Conservation (phyloP, 129 eudicot species). For the Flaveria ramosissima region DNA sequence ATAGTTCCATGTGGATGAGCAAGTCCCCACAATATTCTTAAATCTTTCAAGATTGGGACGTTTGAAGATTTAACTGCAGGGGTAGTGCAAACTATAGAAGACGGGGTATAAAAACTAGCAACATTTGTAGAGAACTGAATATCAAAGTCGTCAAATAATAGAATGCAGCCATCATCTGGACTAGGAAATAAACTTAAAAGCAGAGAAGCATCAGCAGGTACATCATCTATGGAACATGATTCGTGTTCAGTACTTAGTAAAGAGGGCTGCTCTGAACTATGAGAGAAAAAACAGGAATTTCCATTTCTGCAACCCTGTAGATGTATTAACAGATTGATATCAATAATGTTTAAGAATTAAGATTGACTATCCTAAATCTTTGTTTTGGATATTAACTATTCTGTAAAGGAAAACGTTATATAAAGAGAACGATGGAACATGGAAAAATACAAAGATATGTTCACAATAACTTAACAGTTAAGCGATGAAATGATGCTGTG, state of each 20-base stretch:
- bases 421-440: neutral
- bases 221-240: conserved; percentile 57
- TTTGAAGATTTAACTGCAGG: conserved; percentile 31
- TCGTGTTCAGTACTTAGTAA: conserved; percentile 31
- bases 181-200: conserved; percentile 62
- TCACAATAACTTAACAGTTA: neutral
- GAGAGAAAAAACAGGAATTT: conserved; percentile 68
- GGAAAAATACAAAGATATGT: conserved; percentile 10
- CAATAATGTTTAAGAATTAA: neutral
- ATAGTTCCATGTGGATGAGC: conserved; percentile 60
- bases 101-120: conserved; percentile 47
- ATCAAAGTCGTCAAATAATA: conserved; percentile 65
- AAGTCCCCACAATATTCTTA: conserved; percentile 52
- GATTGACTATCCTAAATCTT: neutral
- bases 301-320: conserved; percentile 91
- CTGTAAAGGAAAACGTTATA: neutral
- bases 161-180: conserved; percentile 54
- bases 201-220: conserved; percentile 42
- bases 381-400: neutral
- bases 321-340: conserved; percentile 11
- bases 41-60: conserved; percentile 35
- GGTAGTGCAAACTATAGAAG: conserved; percentile 60
- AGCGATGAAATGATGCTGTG: neutral
- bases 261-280: conserved; percentile 45
- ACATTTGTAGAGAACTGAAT: conserved; percentile 56